Evolutionary conservation across 768 basidiomycete genomes (phyloP).

Genomic region (Mycena alexandri): DNA sequence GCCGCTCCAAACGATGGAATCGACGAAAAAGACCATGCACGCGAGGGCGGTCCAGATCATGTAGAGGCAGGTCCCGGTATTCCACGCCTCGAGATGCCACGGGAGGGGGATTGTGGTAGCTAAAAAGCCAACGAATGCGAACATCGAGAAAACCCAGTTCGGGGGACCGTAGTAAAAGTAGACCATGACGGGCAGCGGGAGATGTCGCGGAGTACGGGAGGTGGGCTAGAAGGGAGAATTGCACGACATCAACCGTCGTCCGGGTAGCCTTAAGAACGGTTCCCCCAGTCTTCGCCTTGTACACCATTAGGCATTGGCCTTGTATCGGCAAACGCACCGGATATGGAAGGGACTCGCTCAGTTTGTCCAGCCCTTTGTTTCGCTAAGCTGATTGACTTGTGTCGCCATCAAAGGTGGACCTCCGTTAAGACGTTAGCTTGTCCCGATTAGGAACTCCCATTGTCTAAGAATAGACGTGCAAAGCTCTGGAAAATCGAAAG

Average conservation of each 20-base stretch:
- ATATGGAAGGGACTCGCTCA: no score
- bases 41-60: conserved; percentile 75
- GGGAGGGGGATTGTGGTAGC: conserved; percentile 68
- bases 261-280: no score
- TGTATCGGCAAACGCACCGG: conserved; percentile 44
- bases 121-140: conserved; percentile 70
- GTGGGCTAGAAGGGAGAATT: conserved; percentile 31
- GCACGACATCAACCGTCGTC: no score
- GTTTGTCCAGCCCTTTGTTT: no score
- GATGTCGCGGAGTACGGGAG: conserved; percentile 45
- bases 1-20: conserved; percentile 77
- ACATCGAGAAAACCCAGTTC: conserved; percentile 60
- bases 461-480: no score
- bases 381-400: no score
- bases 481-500: no score
- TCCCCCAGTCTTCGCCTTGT: conserved; percentile 45
- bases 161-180: conserved; percentile 45
- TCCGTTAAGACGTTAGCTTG: no score
- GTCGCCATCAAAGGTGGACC: no score
- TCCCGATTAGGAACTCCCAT: no score
- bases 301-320: conserved; percentile 59
- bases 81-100: conserved; percentile 76
- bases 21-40: conserved; percentile 72
- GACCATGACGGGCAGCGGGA: conserved; percentile 23
- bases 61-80: conserved; percentile 77